Evolutionary conservation across 768 basidiomycete genomes (phyloP), one percentile per base, ranked within the genome.

Genomic region (Psilocybe tampanensis): DNA sequence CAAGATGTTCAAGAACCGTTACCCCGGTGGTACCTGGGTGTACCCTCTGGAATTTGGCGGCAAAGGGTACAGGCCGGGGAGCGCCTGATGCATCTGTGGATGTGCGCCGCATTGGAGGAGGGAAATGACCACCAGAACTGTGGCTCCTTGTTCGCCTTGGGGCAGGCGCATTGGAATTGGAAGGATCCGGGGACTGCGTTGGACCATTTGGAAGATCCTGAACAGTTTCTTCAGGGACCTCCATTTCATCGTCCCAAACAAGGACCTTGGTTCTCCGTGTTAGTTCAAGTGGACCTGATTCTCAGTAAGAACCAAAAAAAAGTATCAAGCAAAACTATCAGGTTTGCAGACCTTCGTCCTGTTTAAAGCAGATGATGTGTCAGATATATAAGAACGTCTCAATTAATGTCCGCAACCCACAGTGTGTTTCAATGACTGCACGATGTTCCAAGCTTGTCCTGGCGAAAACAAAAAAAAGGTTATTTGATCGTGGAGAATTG

Each of bases 11-110:
- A 34, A 95, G 78, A 47, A 94, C 87, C 9, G 86, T 88, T 22
- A 94, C 92, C 11, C 93, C 93, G 0, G 91, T 94, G 24, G 91
- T 92, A 34, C 89, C 90, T 44, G 91, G 91, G 66, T 92, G 89
- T 32, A 93, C 86, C 47, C 86, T 83, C 66, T 89, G 85, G 71
- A 90, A 90, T 72, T 92, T 93, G n/a, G 86, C 82, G 12, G 86
- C 85, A 69, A 94, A 92, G 3, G 91, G 89, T 13, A 94, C 88
- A 0, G 92, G 92, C 32, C 92, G 82, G 18, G 84, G 79, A 22
- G 79, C 77, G 47, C 88, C 89, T 7, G 83, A 77, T 24, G 79
- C 76, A 65, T 89, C 85, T 12, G 84, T 84, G 32, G 87, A 86
- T 41, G 79, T 79, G 42, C 87, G 78, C 24, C 84, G 81, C 52